Base-by-base conservation (phyloP, 2,329 filamentous ascomycete genomes). In the Paraphaeosphaeria minitans region DNA sequence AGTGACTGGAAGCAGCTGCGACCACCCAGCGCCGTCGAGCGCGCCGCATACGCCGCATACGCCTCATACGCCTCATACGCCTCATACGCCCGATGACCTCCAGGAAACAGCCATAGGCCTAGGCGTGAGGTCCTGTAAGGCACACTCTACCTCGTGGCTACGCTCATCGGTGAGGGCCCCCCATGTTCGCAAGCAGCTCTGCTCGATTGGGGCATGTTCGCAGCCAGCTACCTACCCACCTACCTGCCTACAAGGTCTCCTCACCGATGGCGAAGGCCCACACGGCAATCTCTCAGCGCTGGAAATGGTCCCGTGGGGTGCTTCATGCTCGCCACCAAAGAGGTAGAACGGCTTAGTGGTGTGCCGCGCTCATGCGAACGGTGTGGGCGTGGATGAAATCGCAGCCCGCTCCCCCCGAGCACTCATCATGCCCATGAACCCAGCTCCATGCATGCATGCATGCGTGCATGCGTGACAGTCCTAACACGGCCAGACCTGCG, bases 111-210 rank as follows among this genome's bases (percentile, higher is more conserved):
- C 24, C 39, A 41, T 27, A 49, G 13, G 19, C 14, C 55, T 39
- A 21, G 27, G 29, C n/a, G 21, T 10, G 21, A 2, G n/a, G 24
- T 21, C 35, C 19, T 29, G 35, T 54, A 58, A 49, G 35, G 48
- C 57, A 51, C 59, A 29, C 48, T 48, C 24, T 39, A 19, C 59
- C 61, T 61, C 63, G 59, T 61, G 55, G 61, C 59, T 39, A 61
- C 13, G 12, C 33, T 63, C 61, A 67, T 67, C 63, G 65, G 65
- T 67, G 61, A 59, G 57, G 43, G 43, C 7, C 24, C 24, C 47
- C 31, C 54, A 33, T 6, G 31, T 21, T 31, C 16, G 39, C 21
- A 35, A 7, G 7, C 9, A 27, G 3, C 42, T 24, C n/a, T 53
- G 31, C 52, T 55, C 37, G n/a, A 42, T 31, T 50, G 24, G 46